Evolutionary conservation across 106 monocot genomes (phyloP), one percentile per base, ranked within the genome.

Genomic region (Triglochin maritima): DNA sequence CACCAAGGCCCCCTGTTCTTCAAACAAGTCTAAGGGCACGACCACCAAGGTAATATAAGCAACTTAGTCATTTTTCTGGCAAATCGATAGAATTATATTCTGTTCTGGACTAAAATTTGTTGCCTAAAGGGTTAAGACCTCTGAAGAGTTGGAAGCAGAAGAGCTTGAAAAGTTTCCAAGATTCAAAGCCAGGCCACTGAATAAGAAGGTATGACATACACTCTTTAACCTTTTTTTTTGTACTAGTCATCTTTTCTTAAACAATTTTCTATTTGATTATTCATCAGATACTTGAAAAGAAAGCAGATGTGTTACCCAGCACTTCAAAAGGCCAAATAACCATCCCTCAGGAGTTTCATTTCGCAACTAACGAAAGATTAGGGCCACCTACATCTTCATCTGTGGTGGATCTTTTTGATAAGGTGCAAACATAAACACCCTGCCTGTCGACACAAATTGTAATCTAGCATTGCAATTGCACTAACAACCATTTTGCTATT

Each of bases 131-230:
- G 81, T 79, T 9, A 98, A 92, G 76, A 83, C 85, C 50, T 80
- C 91, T 64, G 66, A 82, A 64, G 96, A 98, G 64, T 57, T 86
- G 65, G 88, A 98, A 70, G 13, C 79, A 47, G 96, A 92, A 56
- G 91, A 88, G 82, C 73, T 98, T 13, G 78, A 84, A 70, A 92
- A 88, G 62, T 64, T 86, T 67, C 91, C 88, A 55, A 91, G 86
- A 68, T 98, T 98, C 69, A 98, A 98, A 85, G 96, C 96, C 60
- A 86, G 80, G 59, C 91, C 92, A 72, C 64, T 98, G 5, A 88
- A 92, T 52, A 92, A 81, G 62, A 92, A 88, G 91, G 96, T 98
- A 3, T 17, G 41, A 44, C 48, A 9, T 15, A 12, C n/a, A 70
- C 10, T 47, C 7, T 9, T 6, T 66, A 5, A 2, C 4, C 29